Percentiles rank a stretch among this genome's conserved stretches.
phyloP scores from a whole-genome alignment of 371 early-diverging fungal genomes.

The Mucor irregularis region DNA sequence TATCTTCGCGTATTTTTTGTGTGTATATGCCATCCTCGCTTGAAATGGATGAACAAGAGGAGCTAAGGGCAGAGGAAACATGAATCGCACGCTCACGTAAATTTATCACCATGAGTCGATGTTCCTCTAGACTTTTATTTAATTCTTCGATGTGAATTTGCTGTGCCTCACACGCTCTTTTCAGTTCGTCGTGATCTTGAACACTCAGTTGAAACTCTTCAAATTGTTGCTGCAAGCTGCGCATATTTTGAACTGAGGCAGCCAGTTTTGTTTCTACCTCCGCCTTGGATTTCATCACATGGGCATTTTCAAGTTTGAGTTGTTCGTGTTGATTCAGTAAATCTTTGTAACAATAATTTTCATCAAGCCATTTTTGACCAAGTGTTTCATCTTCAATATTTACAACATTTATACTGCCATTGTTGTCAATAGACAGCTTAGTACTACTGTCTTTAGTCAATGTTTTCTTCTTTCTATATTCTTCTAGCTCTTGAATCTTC shows the following conservation, averaged over 20 bases:
- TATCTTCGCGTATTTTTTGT: not conserved
- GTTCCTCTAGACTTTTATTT: slow-evolving; percentile 31
- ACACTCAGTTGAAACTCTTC: slow-evolving; percentile 21
- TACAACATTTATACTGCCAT: no score
- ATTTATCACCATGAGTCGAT: slow-evolving; percentile 20
- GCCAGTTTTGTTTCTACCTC: slow-evolving; percentile 30
- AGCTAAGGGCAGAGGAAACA: not conserved
- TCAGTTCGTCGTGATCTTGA: slow-evolving; percentile 25
- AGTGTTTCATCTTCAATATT: not conserved
- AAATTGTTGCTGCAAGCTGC: slow-evolving; percentile 23
- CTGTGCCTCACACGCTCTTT: slow-evolving; percentile 28
- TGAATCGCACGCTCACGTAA: slow-evolving; percentile 12
- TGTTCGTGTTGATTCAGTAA: slow-evolving; percentile 5
- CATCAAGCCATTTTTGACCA: not conserved
- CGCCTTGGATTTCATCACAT: slow-evolving; percentile 33
- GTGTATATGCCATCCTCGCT: not conserved
- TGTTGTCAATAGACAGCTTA: no score
- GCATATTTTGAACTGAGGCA: slow-evolving; percentile 20
- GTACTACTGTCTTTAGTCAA: slow-evolving; percentile 10
- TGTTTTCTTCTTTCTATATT: slow-evolving; percentile 8
- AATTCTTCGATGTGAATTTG: slow-evolving; percentile 28
- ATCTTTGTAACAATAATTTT: not conserved
- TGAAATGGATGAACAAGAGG: not conserved
- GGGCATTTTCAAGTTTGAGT: slow-evolving; percentile 30
- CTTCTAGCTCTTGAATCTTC: slow-evolving; percentile 26